Evolutionary conservation across 1,284 basidiomycete genomes (phyloP), one percentile per base, ranked within the genome.

Genomic region (Sparassis latifolia): DNA sequence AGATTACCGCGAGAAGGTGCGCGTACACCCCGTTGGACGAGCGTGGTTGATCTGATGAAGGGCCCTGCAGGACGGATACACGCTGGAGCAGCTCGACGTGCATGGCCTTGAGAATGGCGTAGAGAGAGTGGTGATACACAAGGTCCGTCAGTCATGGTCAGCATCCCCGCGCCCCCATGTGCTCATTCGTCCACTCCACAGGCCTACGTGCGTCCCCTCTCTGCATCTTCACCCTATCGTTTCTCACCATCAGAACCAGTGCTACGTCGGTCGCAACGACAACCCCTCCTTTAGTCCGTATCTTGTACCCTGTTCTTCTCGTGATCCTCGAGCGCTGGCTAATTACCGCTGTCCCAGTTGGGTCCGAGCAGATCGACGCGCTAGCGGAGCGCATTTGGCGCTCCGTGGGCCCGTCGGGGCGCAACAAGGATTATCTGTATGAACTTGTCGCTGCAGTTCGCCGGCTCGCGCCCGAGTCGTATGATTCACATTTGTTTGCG

Each of bases 351-450:
- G 2, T 28, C 2, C 33, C 51, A 89, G 89, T 92, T 47, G 91
- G 89, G 2, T 86, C 86, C 1, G 84, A 92, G 64, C 80, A 84
- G 0, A 69, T 93, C 27, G 80, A 86, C 48, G 57, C 58, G 5
- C 78, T 93, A 5, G 82, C 89, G 0, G 64, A 77, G 47, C 74
- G 73, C 10, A 93, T 95, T 49, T 89, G 83, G 76, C 68, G 68
- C 30, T 86, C 86, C 1, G 74, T 80, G 0, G 92, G 92, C 0
- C 91, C 91, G 0, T 92, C 90, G 0, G 92, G 92, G 0, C 77
- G 71, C 2, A 95, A 95, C 70, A 91, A 91, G 73, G 91, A 93
- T 43, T 94, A 94, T 61, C 69, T 93, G 3, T 90, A 85, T 58
- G 74, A 80, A 6, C 78, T 95, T 1, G 82, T 81, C 0, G 71